Evolutionary conservation across 345 rosid species (phyloP).

Genomic region (Kandelia obovata): DNA sequence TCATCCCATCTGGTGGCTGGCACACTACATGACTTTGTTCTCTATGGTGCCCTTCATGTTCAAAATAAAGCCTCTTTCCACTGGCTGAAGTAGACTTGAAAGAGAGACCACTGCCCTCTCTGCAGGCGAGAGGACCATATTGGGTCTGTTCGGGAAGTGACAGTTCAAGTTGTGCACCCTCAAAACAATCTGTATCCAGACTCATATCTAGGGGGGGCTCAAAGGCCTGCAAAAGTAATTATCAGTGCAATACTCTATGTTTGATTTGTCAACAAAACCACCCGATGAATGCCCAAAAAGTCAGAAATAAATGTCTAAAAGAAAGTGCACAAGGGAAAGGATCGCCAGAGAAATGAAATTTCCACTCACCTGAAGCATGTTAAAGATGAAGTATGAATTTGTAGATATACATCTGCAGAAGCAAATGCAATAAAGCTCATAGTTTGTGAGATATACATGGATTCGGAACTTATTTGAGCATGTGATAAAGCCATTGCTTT

Average conservation of each 20-base stretch:
- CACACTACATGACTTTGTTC: slow-evolving; percentile 27
- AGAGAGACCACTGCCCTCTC: slow-evolving; percentile 42
- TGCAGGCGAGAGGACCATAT: slow-evolving; percentile 38
- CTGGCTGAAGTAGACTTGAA: slow-evolving; percentile 37
- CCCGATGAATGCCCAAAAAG: background rate
- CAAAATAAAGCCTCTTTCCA: slow-evolving; percentile 36
- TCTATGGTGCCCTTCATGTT: slow-evolving; percentile 19
- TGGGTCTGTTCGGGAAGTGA: slow-evolving; percentile 23
- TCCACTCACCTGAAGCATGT: slow-evolving; percentile 78
- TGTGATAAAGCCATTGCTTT: background rate
- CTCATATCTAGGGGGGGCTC: slow-evolving; percentile 95
- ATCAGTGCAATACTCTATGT: slow-evolving; percentile 9
- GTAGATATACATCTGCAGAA: slow-evolving; percentile 76
- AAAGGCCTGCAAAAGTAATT: slow-evolving; percentile 70
- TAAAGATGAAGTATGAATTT: slow-evolving; percentile 72
- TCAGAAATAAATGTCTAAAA: background rate
- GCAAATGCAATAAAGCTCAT: slow-evolving; percentile 14
- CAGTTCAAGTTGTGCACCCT: slow-evolving; percentile 37
- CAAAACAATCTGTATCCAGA: slow-evolving; percentile 53
- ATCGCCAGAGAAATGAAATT: background rate
- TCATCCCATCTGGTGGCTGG: slow-evolving; percentile 22
- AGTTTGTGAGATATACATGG: background rate
- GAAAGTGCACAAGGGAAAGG: background rate
- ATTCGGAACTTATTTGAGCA: background rate
- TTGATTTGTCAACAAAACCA: slow-evolving; percentile 3